phyloP scores from a whole-genome alignment of 805 yeast genomes.

The Yarrowia sp. region DNA sequence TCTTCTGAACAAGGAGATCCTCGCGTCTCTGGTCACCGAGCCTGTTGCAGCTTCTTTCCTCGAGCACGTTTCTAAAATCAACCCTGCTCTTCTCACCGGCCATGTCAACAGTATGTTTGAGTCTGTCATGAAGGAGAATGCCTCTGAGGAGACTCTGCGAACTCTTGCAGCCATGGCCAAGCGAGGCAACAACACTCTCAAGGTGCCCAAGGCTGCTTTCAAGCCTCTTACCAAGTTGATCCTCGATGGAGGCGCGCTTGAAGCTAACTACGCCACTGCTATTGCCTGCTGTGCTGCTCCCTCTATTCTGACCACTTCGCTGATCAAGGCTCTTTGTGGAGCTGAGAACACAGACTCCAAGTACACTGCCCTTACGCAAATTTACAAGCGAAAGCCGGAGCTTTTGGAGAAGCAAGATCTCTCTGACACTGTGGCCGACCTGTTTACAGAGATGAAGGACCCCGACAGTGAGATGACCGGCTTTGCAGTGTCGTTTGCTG shows the following conservation, averaged over 20 bases:
- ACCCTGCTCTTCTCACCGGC: slow-evolving; percentile 63
- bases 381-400: slow-evolving; percentile 16
- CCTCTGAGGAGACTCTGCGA: slow-evolving; percentile 4
- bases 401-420: neutral
- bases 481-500: neutral
- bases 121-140: slow-evolving; percentile 40
- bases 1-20: slow-evolving; percentile 63
- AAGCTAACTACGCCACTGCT: slow-evolving; percentile 25
- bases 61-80: slow-evolving; percentile 54
- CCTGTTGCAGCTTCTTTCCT: slow-evolving; percentile 52
- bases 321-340: neutral
- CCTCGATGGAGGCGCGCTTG: neutral
- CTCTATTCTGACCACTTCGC: neutral
- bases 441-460: neutral
- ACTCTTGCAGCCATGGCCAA: slow-evolving; percentile 14
- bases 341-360: neutral
- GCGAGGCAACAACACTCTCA: neutral
- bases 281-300: slow-evolving; percentile 22
- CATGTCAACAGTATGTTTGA: slow-evolving; percentile 53
- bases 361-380: neutral
- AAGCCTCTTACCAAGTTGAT: neutral
- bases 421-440: neutral
- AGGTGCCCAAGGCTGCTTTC: slow-evolving; percentile 1
- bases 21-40: slow-evolving; percentile 52
- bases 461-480: neutral